A percentile compares a stretch with the other conserved stretches of the same genome.
phyloP scores from a whole-genome alignment of 176 grass and related monocot species.

The bread wheat (Triticum aestivum) region DNA sequence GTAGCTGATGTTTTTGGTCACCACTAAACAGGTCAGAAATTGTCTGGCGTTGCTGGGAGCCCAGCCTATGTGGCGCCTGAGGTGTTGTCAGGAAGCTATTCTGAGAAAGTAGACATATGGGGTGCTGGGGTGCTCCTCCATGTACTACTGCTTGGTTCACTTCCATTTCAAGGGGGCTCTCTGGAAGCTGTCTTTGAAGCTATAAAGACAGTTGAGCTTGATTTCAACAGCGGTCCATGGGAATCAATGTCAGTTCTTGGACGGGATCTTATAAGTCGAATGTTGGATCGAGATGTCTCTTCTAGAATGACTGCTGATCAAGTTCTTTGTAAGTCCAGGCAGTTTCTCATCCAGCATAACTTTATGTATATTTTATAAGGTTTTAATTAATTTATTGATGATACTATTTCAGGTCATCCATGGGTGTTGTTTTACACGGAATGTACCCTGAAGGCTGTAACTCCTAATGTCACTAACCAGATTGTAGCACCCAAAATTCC shows the following conservation, averaged over 20 bases:
- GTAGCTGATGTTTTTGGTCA: conserved; percentile 22
- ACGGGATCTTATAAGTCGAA: conserved; percentile 67
- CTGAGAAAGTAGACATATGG: conserved; percentile 96
- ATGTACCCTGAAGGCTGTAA: conserved; percentile 44
- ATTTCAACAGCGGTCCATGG: conserved; percentile 69
- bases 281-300: conserved; percentile 78
- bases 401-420: conserved; percentile 70
- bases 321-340: conserved; percentile 59
- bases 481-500: conserved; percentile 35
- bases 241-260: conserved; percentile 65
- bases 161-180: conserved; percentile 83
- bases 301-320: conserved; percentile 65
- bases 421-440: conserved; percentile 78
- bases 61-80: conserved; percentile 96
- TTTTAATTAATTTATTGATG: neutral
- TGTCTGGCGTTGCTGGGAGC: conserved; percentile 86
- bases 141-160: conserved; percentile 70
- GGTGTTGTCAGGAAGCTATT: conserved; percentile 79
- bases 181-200: conserved; percentile 78
- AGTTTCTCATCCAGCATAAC: neutral
- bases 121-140: conserved; percentile 83
- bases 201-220: conserved; percentile 71
- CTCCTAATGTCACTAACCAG: conserved; percentile 48
- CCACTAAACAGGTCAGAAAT: conserved; percentile 69
- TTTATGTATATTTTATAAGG: neutral